phyloP scores from a whole-genome alignment of 306 rosid genomes.

The Psophocarpus tetragonolobus region DNA sequence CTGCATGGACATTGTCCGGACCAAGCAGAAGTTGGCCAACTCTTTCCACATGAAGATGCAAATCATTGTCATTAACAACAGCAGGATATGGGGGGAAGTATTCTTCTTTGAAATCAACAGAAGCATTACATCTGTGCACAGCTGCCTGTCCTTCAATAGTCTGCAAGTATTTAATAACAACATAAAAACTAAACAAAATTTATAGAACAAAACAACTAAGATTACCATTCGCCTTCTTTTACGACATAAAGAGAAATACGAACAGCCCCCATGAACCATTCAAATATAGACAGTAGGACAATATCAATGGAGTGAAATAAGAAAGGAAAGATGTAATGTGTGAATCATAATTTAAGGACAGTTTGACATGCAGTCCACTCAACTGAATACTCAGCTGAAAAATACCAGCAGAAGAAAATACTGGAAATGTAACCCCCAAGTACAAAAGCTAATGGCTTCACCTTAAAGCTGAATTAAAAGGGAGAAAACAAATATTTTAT shows the following conservation, averaged over 20 bases:
- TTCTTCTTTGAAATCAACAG: slow-evolving; percentile 43
- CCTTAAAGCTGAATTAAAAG: neutral
- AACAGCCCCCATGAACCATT: neutral
- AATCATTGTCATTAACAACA: slow-evolving; percentile 45
- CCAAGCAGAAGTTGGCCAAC: slow-evolving; percentile 67
- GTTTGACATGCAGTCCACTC: slow-evolving; percentile 1
- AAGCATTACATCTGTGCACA: slow-evolving; percentile 61
- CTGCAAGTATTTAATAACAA: slow-evolving; percentile 36
- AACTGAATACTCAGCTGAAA: slow-evolving; percentile 9
- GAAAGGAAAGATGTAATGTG: neutral
- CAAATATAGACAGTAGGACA: neutral
- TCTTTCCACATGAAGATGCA: slow-evolving; percentile 58
- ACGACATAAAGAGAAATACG: neutral
- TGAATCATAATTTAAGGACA: slow-evolving; percentile 4
- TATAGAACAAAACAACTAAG: neutral
- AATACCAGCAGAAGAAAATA: slow-evolving; percentile 11
- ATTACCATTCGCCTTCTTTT: neutral
- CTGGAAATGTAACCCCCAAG: neutral
- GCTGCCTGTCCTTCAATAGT: slow-evolving; percentile 71
- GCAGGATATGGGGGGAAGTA: slow-evolving; percentile 30
- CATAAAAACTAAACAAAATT: slow-evolving; percentile 26
- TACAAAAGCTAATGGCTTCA: neutral
- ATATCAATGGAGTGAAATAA: neutral
- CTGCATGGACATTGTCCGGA: slow-evolving; percentile 54
- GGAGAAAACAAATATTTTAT: neutral